Conservation (phyloP, 352 stramenopile genomes). For the Phytophthora boehmeriae region DNA sequence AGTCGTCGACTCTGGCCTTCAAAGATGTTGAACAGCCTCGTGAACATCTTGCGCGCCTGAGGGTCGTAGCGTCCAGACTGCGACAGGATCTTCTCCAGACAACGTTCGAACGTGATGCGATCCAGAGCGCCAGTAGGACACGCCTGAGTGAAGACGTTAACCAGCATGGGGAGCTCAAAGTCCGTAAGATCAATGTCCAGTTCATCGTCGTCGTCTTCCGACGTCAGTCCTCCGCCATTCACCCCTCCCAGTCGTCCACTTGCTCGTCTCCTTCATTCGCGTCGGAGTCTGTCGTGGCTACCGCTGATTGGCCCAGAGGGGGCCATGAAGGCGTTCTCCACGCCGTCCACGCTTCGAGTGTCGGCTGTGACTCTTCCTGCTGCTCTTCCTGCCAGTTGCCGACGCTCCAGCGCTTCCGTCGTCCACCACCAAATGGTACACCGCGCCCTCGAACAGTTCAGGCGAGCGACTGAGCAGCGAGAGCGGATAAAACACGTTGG, state of each 20-base stretch:
- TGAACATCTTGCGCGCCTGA: conserved; percentile 75
- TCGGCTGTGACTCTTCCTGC: conserved; percentile 13
- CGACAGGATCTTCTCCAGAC: conserved; percentile 83
- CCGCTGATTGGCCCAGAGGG: not conserved
- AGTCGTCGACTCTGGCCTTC: conserved; percentile 43
- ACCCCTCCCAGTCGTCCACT: conserved; percentile 20
- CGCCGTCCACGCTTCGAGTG: conserved; percentile 15
- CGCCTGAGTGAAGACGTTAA: conserved; percentile 84
- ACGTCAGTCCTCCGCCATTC: not conserved
- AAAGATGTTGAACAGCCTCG: conserved; percentile 82
- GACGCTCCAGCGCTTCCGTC: conserved; percentile 2
- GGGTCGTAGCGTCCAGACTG: conserved; percentile 80
- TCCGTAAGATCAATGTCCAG: conserved; percentile 77
- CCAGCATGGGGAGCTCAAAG: conserved; percentile 83
- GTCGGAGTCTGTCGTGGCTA: conserved; percentile 27
- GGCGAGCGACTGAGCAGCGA: conserved; percentile 67
- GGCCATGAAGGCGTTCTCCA: conserved; percentile 1
- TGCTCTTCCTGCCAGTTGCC: conserved; percentile 5
- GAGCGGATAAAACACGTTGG: conserved; percentile 65
- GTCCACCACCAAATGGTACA: conserved; percentile 52
- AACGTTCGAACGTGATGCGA: conserved; percentile 65
- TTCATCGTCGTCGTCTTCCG: conserved; percentile 38
- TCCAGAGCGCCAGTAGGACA: conserved; percentile 78
- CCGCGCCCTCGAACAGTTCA: conserved; percentile 51
- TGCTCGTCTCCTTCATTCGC: conserved; percentile 34